Evolutionary conservation across 352 stramenopile species (phyloP).

Genomic region (Globisporangium heterothallicum): DNA sequence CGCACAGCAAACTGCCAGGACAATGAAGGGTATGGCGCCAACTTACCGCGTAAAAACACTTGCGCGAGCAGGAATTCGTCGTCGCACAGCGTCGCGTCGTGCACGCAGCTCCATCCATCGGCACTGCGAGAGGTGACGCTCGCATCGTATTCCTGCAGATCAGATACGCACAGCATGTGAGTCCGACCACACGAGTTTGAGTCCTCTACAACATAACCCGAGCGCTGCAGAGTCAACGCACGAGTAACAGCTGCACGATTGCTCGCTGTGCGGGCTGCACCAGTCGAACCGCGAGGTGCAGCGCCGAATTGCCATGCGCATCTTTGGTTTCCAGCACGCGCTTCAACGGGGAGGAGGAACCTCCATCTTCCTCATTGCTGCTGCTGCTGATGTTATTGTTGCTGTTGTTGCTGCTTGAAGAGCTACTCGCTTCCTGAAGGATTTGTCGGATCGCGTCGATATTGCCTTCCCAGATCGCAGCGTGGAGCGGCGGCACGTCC

Average conservation of each 20-base stretch:
- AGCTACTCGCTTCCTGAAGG: conserved; percentile 18
- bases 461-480: conserved; percentile 70
- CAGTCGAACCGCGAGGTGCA: conserved; percentile 69
- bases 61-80: conserved; percentile 71
- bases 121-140: conserved; percentile 26
- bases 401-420: conserved; percentile 3
- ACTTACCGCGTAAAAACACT: conserved; percentile 41
- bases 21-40: background rate
- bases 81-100: conserved; percentile 69
- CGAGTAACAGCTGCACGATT: conserved; percentile 57
- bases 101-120: conserved; percentile 69
- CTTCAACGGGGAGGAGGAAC: conserved; percentile 14
- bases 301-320: conserved; percentile 52
- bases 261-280: conserved; percentile 52
- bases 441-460: conserved; percentile 25
- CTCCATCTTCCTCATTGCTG: background rate
- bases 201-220: no score
- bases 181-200: no score
- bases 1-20: no score
- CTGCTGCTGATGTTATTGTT: background rate
- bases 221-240: conserved; percentile 14
- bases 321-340: conserved; percentile 53
- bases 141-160: conserved; percentile 30
- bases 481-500: conserved; percentile 37
- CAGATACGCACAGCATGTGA: background rate